Evolutionary conservation across 805 yeast genomes (phyloP), one percentile per base, ranked within the genome.

Genomic region (Brettanomyces nanus): DNA sequence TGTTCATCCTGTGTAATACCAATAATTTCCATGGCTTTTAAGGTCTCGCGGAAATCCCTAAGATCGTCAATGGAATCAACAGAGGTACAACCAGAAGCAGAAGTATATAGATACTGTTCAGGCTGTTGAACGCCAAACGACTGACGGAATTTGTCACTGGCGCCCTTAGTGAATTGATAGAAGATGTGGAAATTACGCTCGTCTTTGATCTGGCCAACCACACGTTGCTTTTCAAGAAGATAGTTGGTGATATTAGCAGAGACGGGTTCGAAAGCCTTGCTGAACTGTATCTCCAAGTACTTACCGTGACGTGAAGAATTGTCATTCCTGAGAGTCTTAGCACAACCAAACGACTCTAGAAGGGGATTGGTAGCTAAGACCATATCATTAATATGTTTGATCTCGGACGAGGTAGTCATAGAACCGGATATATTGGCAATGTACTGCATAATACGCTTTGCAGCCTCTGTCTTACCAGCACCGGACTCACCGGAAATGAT

Each of bases 381-480:
- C 94, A 92, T 92, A 54, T 92, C 97, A 59, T 89, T 92, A 61
- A 90, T 89, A 53, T 77, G 79, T 44, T 83, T 77, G 52, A 92
- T 90, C 14, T 76, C 75, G n/a, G 68, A 69, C 23, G 82, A 71
- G 17, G 82, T 69, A 6, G 77, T 62, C 6, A 69, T 58, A 13
- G 77, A 70, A 10, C 89, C 94, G 2, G 92, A 80, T 3, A 87
- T 95, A 19, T 89, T 77, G 27, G 97, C 87, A 49, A 90, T 82
- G 58, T 90, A 90, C 62, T 90, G 97, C 97, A 90, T 90, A 61
- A 90, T 89, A 58, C 94, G 77, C 66, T 90, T 90, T 30, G 97
- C 97, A 18, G 97, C 97, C 63, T 90, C 97, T 4, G 97, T 90
- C 57, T 90, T 90, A 36, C 97, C 97, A 4, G 97, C 97, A 45